Conservation (phyloP, 192 early-diverging fungal genomes). For the Podila horticola region DNA sequence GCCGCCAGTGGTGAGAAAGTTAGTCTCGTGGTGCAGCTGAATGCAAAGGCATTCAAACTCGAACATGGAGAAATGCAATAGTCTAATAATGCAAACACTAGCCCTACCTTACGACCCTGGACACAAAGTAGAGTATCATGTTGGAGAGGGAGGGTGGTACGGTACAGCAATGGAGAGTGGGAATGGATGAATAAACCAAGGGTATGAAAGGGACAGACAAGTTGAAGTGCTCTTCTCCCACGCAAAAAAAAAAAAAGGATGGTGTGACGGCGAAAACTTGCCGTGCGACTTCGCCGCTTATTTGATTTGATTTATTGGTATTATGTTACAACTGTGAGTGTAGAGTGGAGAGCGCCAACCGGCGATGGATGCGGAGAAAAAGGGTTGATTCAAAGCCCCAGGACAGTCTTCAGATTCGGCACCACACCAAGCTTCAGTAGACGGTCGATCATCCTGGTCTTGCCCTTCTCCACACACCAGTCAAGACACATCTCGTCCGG, state of each 20-base stretch:
- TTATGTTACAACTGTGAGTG: neutral
- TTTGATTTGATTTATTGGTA: too few relatives aligned
- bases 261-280: neutral
- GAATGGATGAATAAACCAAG: neutral
- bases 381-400: constrained; percentile 12
- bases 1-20: too few relatives aligned
- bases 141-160: neutral
- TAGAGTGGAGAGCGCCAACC: too few relatives aligned
- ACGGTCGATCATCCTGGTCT: constrained; percentile 39
- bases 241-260: neutral
- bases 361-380: neutral
- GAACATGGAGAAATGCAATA: neutral
- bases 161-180: neutral
- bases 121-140: constrained; percentile 23
- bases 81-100: neutral
- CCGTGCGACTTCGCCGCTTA: too few relatives aligned
- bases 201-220: neutral
- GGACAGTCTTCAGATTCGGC: constrained; percentile 39
- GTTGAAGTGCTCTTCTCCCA: too few relatives aligned
- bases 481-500: constrained; percentile 36
- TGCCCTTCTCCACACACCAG: constrained; percentile 44
- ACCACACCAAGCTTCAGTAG: constrained; percentile 40
- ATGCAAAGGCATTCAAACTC: too few relatives aligned
- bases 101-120: constrained; percentile 30
- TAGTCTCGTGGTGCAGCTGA: too few relatives aligned